Evolutionary conservation across 805 yeast species (phyloP).

Genomic region (Nakazawaea populi): DNA sequence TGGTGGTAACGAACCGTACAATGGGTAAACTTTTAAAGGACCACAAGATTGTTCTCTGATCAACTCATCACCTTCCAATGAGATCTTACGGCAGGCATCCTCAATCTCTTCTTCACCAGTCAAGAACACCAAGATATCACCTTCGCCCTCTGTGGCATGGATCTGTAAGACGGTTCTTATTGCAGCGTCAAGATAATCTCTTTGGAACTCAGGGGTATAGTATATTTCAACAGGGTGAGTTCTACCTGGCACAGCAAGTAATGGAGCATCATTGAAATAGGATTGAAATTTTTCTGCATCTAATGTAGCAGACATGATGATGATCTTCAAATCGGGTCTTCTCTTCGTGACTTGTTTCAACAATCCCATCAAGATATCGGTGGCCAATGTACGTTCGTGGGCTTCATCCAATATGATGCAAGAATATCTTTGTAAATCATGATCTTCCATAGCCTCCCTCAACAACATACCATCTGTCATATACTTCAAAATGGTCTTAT

Average conservation of each 20-base stretch:
- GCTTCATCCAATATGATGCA: slow-evolving; percentile 96
- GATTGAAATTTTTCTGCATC: slow-evolving; percentile 94
- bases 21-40: slow-evolving; percentile 82
- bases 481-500: slow-evolving; percentile 80
- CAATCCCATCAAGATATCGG: slow-evolving; percentile 95
- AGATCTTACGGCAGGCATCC: slow-evolving; percentile 87
- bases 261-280: slow-evolving; percentile 87
- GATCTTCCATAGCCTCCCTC: slow-evolving; percentile 97
- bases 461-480: slow-evolving; percentile 99
- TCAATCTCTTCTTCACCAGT: slow-evolving; percentile 99
- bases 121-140: slow-evolving; percentile 79
- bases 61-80: slow-evolving; percentile 84
- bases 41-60: slow-evolving; percentile 88
- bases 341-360: slow-evolving; percentile 74
- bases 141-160: slow-evolving; percentile 93
- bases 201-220: slow-evolving; percentile 94
- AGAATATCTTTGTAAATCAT: slow-evolving; percentile 69
- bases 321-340: slow-evolving; percentile 84
- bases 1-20: slow-evolving; percentile 96
- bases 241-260: slow-evolving; percentile 96
- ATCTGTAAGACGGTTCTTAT: slow-evolving; percentile 93
- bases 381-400: slow-evolving; percentile 94
- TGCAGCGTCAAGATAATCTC: slow-evolving; percentile 92
- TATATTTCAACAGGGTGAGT: slow-evolving; percentile 96
- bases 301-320: slow-evolving; percentile 95